Evolutionary conservation across 768 basidiomycete species (phyloP), one percentile per base, ranked within the genome.

Genomic region (Rhodotorula toruloides): DNA sequence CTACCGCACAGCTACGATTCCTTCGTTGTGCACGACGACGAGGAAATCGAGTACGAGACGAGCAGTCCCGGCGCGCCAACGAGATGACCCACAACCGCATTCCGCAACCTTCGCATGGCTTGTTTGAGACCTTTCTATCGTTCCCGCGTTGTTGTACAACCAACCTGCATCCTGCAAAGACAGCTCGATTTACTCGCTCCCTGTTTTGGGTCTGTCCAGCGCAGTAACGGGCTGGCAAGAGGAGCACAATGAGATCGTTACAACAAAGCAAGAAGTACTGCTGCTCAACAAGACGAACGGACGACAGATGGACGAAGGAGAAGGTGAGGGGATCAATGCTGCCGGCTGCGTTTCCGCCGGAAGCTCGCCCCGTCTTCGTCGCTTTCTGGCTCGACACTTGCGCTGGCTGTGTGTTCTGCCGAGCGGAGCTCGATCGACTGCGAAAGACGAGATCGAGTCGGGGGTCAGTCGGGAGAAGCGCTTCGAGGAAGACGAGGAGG

Each of bases 1-100:
- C 9, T 21, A n/a, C 19, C n/a, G 2, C 25, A 10, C 55, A 66
- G 65, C 27, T 71, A 71, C 48, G 70, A 61, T 22, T 55, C 52
- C 16, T 71, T 71, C 47, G 64, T 63, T 25, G 70, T 67, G 3
- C 40, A 25, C 6, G 49, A 57, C n/a, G 70, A 71, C 29, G 70
- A 67, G 37, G 65, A 67, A 47, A 57, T 71, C 43, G 65, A 58
- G 52, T 46, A 46, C 17, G 65, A 63, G 36, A 8, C 6, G 31
- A 61, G 61, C 31, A 64, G 55, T 36, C 64, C 57, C 25, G 56
- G n/a, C n/a, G n/a, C n/a, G n/a, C n/a, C 39, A 27, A 11, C 7
- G 22, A 22, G 52, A 29, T 16, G 50, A 25, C 56, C 61, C 43
- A 11, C 21, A n/a, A 19, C 17, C n/a, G 25, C 10, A 1, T 14